Conservation (phyloP, 495 filamentous ascomycete genomes). For the Daldinia loculata region DNA sequence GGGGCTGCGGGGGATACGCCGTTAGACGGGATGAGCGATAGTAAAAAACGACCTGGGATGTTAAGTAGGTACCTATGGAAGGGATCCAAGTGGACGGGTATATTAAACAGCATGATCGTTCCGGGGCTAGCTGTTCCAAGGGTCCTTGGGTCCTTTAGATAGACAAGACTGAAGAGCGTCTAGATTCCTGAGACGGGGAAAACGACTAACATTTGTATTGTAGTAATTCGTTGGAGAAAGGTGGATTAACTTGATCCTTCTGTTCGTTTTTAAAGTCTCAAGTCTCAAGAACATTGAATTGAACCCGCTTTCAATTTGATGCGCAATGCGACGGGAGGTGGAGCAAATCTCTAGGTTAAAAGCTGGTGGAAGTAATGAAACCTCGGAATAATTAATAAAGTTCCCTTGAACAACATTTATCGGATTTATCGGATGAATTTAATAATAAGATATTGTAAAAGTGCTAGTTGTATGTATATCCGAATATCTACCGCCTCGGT, state of each 20-base stretch:
- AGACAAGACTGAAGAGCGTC: not conserved
- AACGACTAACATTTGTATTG: not conserved
- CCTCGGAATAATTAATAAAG: constrained; percentile 23
- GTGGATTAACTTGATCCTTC: not conserved
- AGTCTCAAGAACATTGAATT: constrained; percentile 12
- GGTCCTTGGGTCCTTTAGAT: constrained; percentile 1
- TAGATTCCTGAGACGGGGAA: constrained; percentile 5
- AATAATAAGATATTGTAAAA: no score
- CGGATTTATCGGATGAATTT: constrained; percentile 31
- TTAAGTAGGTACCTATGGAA: constrained; percentile 18
- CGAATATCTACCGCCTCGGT: constrained; percentile 10
- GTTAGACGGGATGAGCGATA: constrained; percentile 33
- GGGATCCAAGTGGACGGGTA: constrained; percentile 42
- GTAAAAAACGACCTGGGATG: constrained; percentile 25
- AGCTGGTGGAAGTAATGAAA: constrained; percentile 14
- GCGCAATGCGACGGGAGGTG: constrained; percentile 10
- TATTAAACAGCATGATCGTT: constrained; percentile 34
- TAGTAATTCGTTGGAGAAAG: constrained; percentile 3
- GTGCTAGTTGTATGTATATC: no score
- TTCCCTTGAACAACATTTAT: no score
- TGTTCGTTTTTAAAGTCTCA: no score
- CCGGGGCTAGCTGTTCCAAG: constrained; percentile 33
- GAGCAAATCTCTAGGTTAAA: not conserved
- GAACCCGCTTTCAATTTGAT: constrained; percentile 14
- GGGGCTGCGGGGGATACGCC: constrained; percentile 10